Evolutionary conservation across 768 basidiomycete species (phyloP).

Genomic region (Plicaturopsis crispa): DNA sequence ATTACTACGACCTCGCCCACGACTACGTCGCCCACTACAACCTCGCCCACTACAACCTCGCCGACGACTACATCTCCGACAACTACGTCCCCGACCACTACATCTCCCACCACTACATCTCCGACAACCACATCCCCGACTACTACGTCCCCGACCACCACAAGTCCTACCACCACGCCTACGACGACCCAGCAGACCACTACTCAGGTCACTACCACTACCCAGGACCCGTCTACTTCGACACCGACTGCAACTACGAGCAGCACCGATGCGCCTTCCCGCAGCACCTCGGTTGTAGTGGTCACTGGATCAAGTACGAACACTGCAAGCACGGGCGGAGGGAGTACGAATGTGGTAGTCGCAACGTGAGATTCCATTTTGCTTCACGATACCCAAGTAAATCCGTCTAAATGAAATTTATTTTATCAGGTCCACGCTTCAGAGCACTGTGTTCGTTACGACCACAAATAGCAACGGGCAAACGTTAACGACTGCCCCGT

Average conservation of each 20-base stretch:
- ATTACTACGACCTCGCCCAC: conserved; percentile 7
- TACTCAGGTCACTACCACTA: conserved; percentile 10
- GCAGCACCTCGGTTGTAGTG: neutral
- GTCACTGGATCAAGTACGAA: neutral
- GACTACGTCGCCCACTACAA: conserved; percentile 10
- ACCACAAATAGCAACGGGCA: conserved; percentile 54
- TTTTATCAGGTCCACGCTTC: conserved; percentile 42
- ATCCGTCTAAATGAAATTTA: conserved; percentile 9
- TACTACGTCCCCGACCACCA: conserved; percentile 4
- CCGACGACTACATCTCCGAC: conserved; percentile 11
- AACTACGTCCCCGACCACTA: conserved; percentile 10
- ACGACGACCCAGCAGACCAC: conserved; percentile 1
- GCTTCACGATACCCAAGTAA: conserved; percentile 7
- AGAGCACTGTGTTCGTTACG: conserved; percentile 44
- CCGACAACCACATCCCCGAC: conserved; percentile 4
- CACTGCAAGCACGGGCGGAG: too few relatives aligned
- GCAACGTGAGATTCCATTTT: neutral
- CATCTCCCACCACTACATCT: conserved; percentile 8
- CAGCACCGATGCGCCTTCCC: neutral
- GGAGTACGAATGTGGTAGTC: too few relatives aligned
- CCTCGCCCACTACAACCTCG: conserved; percentile 12
- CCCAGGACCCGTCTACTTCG: conserved; percentile 1
- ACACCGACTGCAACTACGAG: conserved; percentile 1
- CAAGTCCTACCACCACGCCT: conserved; percentile 5
- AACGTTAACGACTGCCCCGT: conserved; percentile 41